Evolutionary conservation across 352 stramenopile species (phyloP).

Genomic region (Thalassiosira mediterranea): DNA sequence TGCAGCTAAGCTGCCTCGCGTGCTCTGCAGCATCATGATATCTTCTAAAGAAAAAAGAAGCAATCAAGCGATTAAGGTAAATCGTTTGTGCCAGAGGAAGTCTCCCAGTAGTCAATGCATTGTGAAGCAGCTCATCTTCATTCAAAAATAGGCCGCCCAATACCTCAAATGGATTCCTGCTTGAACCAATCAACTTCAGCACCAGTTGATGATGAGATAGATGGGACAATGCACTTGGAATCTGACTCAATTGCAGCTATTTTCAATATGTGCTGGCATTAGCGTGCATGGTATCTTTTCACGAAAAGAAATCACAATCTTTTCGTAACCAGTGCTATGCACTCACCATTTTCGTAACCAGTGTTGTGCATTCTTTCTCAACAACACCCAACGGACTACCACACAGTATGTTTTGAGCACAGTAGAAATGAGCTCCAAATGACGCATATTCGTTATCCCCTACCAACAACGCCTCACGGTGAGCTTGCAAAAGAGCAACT

Average conservation of each 20-base stretch:
- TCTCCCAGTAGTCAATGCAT: slow-evolving; percentile 8
- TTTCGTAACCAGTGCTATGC: background rate
- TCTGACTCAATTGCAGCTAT: slow-evolving; percentile 6
- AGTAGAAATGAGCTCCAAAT: background rate
- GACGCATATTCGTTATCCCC: slow-evolving; percentile 18
- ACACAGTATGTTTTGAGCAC: slow-evolving; percentile 7
- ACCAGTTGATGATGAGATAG: slow-evolving; percentile 13
- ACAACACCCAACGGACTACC: slow-evolving; percentile 9
- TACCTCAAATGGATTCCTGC: slow-evolving; percentile 4
- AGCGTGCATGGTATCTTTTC: no score
- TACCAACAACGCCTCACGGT: slow-evolving; percentile 15
- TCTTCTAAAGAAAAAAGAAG: slow-evolving; percentile 26
- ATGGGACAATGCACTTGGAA: background rate
- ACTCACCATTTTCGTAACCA: slow-evolving; percentile 13
- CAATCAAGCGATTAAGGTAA: slow-evolving; percentile 24
- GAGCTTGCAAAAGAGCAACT: slow-evolving; percentile 1
- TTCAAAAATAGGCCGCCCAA: slow-evolving; percentile 2
- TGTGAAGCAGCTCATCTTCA: slow-evolving; percentile 6
- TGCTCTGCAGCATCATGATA: slow-evolving; percentile 24
- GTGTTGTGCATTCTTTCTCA: slow-evolving; percentile 11
- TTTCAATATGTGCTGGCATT: no score
- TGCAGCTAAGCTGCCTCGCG: slow-evolving; percentile 4
- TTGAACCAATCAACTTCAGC: slow-evolving; percentile 5
- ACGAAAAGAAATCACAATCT: no score
- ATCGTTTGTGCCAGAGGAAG: background rate